Percentiles rank a stretch among this genome's conserved stretches.
phyloP scores from a whole-genome alignment of 1,139 yeast genomes.

The Yamadazyma buinensis region DNA sequence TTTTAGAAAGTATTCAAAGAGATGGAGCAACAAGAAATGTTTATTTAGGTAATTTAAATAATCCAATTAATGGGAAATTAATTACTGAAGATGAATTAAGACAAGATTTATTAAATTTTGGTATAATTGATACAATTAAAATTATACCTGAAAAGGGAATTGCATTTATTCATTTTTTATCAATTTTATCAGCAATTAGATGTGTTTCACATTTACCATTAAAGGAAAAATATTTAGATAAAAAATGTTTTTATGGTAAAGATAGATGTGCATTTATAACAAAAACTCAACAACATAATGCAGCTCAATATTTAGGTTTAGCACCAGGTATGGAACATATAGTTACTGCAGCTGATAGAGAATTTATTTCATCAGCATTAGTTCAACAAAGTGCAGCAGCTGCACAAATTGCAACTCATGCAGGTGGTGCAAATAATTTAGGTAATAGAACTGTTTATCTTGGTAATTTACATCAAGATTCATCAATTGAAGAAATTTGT shows the following conservation, averaged over 20 bases:
- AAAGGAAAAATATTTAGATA: constrained; percentile 51
- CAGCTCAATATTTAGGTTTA: constrained; percentile 89
- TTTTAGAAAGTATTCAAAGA: constrained; percentile 69
- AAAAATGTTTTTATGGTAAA: constrained; percentile 58
- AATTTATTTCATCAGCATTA: constrained; percentile 54
- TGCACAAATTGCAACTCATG: constrained; percentile 68
- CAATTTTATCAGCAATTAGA: constrained; percentile 54
- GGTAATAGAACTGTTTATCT: constrained; percentile 92
- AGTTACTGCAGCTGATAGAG: constrained; percentile 76
- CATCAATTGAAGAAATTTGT: constrained; percentile 88
- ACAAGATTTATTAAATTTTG: constrained; percentile 48
- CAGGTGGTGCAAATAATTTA: constrained; percentile 73
- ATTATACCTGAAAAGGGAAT: constrained; percentile 57
- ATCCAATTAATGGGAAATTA: constrained; percentile 40
- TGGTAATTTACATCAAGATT: constrained; percentile 82
- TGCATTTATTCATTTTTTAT: constrained; percentile 59
- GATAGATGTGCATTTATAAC: constrained; percentile 75
- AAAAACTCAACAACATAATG: constrained; percentile 94
- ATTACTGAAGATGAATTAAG: constrained; percentile 57
- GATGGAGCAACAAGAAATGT: constrained; percentile 93
- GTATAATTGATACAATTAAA: constrained; percentile 55
- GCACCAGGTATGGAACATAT: constrained; percentile 88
- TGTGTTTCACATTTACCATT: constrained; percentile 57
- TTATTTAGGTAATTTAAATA: constrained; percentile 70
- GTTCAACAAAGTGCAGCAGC: constrained; percentile 71